Conservation (phyloP, 2,329 filamentous ascomycete genomes). For the Hansfordia pulvinata region DNA sequence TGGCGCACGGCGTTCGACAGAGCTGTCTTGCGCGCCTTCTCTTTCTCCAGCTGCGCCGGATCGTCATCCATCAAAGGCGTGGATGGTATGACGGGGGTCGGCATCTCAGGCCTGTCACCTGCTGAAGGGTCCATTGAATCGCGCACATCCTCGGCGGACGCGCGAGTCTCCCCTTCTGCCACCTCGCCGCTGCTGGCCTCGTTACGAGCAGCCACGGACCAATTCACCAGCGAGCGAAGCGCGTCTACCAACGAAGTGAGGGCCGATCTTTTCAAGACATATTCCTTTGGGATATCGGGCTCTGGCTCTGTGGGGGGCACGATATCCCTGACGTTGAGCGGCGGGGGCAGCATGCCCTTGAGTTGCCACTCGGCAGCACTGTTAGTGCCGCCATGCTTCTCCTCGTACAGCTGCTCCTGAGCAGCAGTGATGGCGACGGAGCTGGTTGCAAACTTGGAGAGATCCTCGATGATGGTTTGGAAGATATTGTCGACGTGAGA, state of each 20-base stretch:
- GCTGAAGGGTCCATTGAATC: constrained; percentile 65
- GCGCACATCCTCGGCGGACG: constrained; percentile 41
- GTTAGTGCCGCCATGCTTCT: constrained; percentile 51
- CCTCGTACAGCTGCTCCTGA: constrained; percentile 80
- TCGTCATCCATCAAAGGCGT: constrained; percentile 75
- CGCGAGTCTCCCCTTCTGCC: constrained; percentile 34
- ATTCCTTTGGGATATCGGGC: constrained; percentile 71
- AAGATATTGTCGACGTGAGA: constrained; percentile 94
- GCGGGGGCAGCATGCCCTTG: constrained; percentile 72
- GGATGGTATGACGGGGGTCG: constrained; percentile 44
- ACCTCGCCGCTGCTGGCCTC: constrained; percentile 43
- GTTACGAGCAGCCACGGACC: constrained; percentile 56
- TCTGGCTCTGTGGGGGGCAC: constrained; percentile 44
- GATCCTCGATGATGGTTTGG: constrained; percentile 84
- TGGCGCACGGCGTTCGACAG: constrained; percentile 76
- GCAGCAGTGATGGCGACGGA: constrained; percentile 61
- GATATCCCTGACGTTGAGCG: constrained; percentile 69
- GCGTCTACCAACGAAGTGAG: constrained; percentile 83
- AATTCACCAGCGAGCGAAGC: constrained; percentile 79
- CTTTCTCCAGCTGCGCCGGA: constrained; percentile 83
- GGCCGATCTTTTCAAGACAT: constrained; percentile 79
- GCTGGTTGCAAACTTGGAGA: constrained; percentile 74
- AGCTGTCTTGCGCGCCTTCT: constrained; percentile 88
- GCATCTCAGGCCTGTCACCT: constrained; percentile 47
- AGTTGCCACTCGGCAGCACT: constrained; percentile 69